Conservation (phyloP, 352 stramenopile genomes). For the Globisporangium parvum region DNA sequence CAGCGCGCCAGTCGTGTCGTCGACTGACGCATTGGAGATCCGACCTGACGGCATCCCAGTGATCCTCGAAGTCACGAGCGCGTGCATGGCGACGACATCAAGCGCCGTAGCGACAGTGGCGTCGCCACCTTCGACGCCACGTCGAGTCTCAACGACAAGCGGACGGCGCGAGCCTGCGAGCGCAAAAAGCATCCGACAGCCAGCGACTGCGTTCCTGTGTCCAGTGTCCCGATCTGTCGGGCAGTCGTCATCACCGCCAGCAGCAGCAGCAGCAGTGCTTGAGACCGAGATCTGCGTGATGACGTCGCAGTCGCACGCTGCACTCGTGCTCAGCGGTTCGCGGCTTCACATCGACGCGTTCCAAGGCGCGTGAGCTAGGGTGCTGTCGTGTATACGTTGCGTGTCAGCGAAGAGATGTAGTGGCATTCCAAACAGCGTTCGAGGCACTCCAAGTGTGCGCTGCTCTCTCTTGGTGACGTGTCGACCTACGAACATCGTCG, state of each 20-base stretch:
- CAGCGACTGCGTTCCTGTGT: constrained; percentile 17
- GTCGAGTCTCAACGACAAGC: not conserved
- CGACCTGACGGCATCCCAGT: constrained; percentile 21
- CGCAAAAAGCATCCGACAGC: not conserved
- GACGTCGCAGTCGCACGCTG: constrained; percentile 16
- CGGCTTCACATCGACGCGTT: constrained; percentile 13
- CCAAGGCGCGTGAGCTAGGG: not conserved
- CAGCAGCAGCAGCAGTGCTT: not conserved
- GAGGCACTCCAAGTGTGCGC: too few species aligned
- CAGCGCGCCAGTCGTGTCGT: not conserved
- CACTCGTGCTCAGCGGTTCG: constrained; percentile 31
- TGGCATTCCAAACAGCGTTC: too few species aligned
- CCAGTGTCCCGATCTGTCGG: constrained; percentile 15
- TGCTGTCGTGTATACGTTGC: not conserved
- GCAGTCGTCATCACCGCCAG: not conserved
- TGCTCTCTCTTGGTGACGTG: too few species aligned
- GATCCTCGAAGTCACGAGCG: constrained; percentile 26
- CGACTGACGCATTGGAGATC: constrained; percentile 4
- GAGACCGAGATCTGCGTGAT: constrained; percentile 21
- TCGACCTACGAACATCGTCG: too few species aligned
- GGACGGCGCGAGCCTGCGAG: not conserved
- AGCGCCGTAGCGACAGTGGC: not conserved
- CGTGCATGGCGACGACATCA: constrained; percentile 15
- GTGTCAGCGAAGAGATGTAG: too few species aligned
- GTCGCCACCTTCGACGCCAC: not conserved